phyloP scores from a whole-genome alignment of 2,329 filamentous ascomycete genomes.

The Ascochyta viciae-villosae region DNA sequence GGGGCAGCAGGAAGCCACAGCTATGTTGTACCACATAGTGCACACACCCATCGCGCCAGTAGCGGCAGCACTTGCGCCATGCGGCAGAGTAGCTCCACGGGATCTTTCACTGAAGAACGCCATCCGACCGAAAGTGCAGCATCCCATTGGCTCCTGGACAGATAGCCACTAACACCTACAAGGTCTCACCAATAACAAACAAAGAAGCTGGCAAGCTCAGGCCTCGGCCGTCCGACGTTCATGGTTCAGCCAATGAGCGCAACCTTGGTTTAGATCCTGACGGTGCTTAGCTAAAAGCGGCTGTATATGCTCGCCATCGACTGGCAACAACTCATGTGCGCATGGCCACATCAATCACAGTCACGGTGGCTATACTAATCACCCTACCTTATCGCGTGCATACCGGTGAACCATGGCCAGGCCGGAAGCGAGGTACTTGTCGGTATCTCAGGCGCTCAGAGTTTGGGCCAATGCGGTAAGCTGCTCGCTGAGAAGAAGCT shows the following conservation, averaged over 20 bases:
- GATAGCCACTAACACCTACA: slow-evolving; percentile 20
- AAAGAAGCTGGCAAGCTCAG: slow-evolving; percentile 22
- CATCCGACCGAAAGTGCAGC: slow-evolving; percentile 20
- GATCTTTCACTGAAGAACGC: slow-evolving; percentile 14
- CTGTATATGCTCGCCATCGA: slow-evolving; percentile 27
- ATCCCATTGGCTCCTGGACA: slow-evolving; percentile 16
- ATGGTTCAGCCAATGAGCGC: slow-evolving; percentile 21
- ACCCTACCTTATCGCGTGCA: slow-evolving; percentile 25
- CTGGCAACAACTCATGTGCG: slow-evolving; percentile 19
- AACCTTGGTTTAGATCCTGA: slow-evolving; percentile 15
- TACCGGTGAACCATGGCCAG: slow-evolving; percentile 25
- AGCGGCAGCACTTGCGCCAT: slow-evolving; percentile 25
- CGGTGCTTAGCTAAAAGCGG: slow-evolving; percentile 28
- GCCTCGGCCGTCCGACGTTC: slow-evolving; percentile 16
- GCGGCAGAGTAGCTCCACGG: slow-evolving; percentile 15
- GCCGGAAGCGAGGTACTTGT: not conserved
- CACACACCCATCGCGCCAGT: slow-evolving; percentile 12
- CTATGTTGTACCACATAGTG: slow-evolving; percentile 12
- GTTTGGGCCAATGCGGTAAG: slow-evolving; percentile 14
- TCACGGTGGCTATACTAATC: slow-evolving; percentile 16
- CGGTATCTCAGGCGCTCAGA: slow-evolving; percentile 4
- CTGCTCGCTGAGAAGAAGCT: slow-evolving; percentile 5
- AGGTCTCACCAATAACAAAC: slow-evolving; percentile 25
- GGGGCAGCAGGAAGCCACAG: slow-evolving; percentile 8
- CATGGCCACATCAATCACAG: slow-evolving; percentile 9